Evolutionary conservation across 306 rosid genomes (phyloP).

Genomic region (Dryas octopetala): DNA sequence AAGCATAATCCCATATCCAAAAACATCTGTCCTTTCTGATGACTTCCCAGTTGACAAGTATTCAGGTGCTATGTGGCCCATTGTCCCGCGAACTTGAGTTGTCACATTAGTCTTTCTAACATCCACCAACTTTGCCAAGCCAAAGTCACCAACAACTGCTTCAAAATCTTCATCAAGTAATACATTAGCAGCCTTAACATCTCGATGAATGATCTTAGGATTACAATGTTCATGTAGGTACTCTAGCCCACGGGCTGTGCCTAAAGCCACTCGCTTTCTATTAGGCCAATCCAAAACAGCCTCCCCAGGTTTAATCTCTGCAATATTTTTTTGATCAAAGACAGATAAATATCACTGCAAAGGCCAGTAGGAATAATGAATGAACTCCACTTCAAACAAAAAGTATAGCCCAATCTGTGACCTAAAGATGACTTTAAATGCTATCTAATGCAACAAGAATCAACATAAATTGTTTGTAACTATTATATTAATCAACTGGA

Average conservation of each 20-base stretch:
- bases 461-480: background rate
- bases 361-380: slow-evolving; percentile 9
- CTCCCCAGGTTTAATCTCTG: slow-evolving; percentile 89
- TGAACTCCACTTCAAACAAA: background rate
- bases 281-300: slow-evolving; percentile 82
- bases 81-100: slow-evolving; percentile 98
- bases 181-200: slow-evolving; percentile 99
- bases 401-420: background rate
- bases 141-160: slow-evolving; percentile 98
- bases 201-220: slow-evolving; percentile 98
- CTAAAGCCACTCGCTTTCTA: slow-evolving; percentile 85
- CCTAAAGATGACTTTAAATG: background rate
- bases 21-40: slow-evolving; percentile 97
- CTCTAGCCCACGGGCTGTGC: slow-evolving; percentile 97
- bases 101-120: slow-evolving; percentile 91
- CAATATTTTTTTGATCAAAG: slow-evolving; percentile 22
- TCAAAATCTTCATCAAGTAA: slow-evolving; percentile 94
- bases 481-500: background rate
- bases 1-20: slow-evolving; percentile 97
- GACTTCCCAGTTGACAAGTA: slow-evolving; percentile 97
- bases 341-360: slow-evolving; percentile 22
- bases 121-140: slow-evolving; percentile 98
- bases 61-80: slow-evolving; percentile 99
- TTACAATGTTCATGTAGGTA: slow-evolving; percentile 98
- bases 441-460: background rate